Evolutionary conservation across 2,329 filamentous ascomycete genomes (phyloP), one percentile per base, ranked within the genome.

Genomic region (Thielaviopsis musarum): DNA sequence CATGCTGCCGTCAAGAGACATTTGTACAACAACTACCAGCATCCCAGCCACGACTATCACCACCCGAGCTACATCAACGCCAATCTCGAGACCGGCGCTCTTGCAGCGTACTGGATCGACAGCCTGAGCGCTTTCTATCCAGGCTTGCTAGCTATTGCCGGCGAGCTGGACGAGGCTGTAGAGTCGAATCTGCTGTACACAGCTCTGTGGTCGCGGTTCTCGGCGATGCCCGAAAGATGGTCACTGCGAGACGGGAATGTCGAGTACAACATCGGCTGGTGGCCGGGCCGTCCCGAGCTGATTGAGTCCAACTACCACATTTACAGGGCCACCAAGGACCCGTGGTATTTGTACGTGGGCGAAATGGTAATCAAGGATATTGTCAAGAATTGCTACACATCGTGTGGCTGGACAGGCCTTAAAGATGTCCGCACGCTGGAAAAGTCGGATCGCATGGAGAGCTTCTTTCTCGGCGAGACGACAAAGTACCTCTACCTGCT

Each of bases 391-490:
- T 98, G 93, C 71, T 90, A 88, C 82, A 89, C 90, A 0, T 79
- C 81, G 63, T 98, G 93, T 66, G 93, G 93, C 49, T 97, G 91
- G 90, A 88, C 91, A 15, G 91, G 91, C 0, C 76, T 97, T 41
- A 85, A 90, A 66, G 85, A 91, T 69, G 87, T 91, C 9, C 75
- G 84, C 38, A 88, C 81, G 5, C 91, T 91, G 3, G 88, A 96
- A 71, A 82, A 89, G 70, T 88, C 82, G 65, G 91, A 98, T 69
- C 85, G 93, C 38, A 97, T 97, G 93, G 93, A 98, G 71, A 97
- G 91, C 69, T 98, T 97, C 76, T 97, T 97, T 67, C 77, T 98
- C 0, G 91, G 93, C 15, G 93, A 98, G 71, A 98, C 93, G 1
- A 85, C 89, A 52, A 96, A 97, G 71, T 98, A 98, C 70, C 76